These are phyloP conservation scores for Clarireedia hainanense DNA, from an alignment of 2,329 filamentous ascomycete species.

Conservation along the genomic window DNA sequence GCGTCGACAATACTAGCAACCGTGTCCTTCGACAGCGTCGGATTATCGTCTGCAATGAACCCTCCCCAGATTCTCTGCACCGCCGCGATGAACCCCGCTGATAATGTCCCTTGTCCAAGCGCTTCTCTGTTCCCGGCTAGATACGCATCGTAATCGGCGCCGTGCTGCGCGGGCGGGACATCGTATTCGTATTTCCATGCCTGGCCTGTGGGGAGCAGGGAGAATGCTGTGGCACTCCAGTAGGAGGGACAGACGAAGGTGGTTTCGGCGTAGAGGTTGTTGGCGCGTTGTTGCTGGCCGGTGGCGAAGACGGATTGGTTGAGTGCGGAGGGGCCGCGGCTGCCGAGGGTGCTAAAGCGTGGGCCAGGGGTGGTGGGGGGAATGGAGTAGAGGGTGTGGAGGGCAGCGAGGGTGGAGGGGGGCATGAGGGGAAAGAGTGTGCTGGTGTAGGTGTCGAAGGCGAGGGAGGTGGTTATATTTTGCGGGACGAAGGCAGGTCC, in stretches of 20 bases:
- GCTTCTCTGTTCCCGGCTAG: constrained; percentile 21
- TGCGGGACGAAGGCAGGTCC: constrained; percentile 37
- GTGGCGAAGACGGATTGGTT: constrained; percentile 36
- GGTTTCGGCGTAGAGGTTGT: constrained; percentile 32
- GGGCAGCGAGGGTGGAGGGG: constrained; percentile 29
- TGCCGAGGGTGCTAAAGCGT: constrained; percentile 30
- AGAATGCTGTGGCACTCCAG: constrained; percentile 41
- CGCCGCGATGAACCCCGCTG: constrained; percentile 8
- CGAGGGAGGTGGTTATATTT: constrained; percentile 34
- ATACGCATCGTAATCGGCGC: constrained; percentile 29
- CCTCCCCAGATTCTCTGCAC: constrained; percentile 15
- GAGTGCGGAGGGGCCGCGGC: constrained; percentile 32
- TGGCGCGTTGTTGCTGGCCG: constrained; percentile 43
- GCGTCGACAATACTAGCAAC: neutral
- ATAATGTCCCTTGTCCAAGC: constrained; percentile 6
- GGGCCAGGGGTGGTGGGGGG: constrained; percentile 15
- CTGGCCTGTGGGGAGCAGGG: neutral
- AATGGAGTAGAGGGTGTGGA: constrained; percentile 21
- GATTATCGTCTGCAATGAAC: constrained; percentile 7
- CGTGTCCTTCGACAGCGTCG: neutral
- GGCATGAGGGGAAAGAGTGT: constrained; percentile 35
- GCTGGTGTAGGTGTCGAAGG: constrained; percentile 35
- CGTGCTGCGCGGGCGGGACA: constrained; percentile 31
- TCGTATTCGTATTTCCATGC: constrained; percentile 39
- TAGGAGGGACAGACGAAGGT: constrained; percentile 47